A percentile compares a stretch with the other conserved stretches of the same genome.
Evolutionary conservation across 805 yeast genomes (phyloP).

Genomic region (Kodamaea laetipori): DNA sequence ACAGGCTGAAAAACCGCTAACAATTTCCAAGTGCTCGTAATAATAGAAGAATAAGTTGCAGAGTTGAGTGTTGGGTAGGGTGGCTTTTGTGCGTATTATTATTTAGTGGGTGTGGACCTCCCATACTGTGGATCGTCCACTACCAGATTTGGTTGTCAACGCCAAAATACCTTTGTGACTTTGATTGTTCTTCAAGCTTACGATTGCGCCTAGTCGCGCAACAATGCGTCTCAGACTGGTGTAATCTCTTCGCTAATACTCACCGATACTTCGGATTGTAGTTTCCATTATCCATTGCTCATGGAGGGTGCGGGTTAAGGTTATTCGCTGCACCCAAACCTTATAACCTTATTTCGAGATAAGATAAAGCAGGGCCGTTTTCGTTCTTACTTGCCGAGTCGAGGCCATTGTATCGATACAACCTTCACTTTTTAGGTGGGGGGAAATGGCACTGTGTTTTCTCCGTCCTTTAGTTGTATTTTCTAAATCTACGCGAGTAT

Average conservation of each 20-base stretch:
- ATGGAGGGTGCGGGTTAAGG: no score
- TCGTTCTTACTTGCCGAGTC: constrained; percentile 4
- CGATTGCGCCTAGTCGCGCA: no score
- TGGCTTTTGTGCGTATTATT: neutral
- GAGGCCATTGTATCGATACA: neutral
- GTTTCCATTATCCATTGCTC: no score
- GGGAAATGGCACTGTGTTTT: neutral
- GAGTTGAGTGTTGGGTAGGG: neutral
- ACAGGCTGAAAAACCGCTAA: neutral
- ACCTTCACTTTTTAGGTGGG: constrained; percentile 1
- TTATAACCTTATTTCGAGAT: neutral
- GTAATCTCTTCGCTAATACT: no score
- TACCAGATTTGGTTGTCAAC: no score
- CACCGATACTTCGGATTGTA: no score
- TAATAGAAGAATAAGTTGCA: constrained; percentile 4
- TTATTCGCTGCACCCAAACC: neutral
- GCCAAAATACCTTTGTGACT: no score
- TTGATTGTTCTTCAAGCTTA: no score
- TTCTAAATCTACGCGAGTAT: no score
- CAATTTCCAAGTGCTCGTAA: neutral
- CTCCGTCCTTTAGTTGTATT: neutral
- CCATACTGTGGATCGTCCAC: no score
- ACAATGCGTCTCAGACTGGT: no score
- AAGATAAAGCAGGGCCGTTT: constrained; percentile 3
- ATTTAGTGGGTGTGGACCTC: no score